Base-by-base conservation (phyloP, 2,329 filamentous ascomycete genomes). In the Xylariaceae sp. region DNA sequence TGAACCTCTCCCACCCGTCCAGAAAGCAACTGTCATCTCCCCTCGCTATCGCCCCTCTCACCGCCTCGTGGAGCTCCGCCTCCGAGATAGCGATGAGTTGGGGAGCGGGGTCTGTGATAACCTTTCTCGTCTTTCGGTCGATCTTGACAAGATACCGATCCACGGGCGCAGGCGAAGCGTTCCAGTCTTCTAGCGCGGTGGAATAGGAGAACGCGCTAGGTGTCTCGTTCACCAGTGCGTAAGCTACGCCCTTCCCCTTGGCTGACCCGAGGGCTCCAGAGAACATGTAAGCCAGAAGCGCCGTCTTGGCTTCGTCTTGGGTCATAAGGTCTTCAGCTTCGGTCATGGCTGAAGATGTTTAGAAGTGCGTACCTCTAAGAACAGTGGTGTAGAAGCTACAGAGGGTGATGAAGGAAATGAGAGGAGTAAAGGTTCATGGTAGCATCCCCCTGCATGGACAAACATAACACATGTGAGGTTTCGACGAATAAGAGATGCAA, bases 241-340 rank as follows among this genome's bases (percentile, higher is more conserved):
- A 50, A n/a, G 29, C 29, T 7, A 47, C 44, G 8, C 32, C 40
- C 30, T 42, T 41, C 13, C 47, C 46, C 26, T 50, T 43, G 2
- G 41, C 15, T 11, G 47, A 26, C 34, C 47, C 47, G 31, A 51
- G 42, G 18, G 38, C 45, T 38, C 47, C 45, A 2, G 47, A 50
- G 33, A 43, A 51, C n/a, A 39, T 23, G 18, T 31, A 43, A 30
- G 36, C 31, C 16, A 39, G 29, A 29, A 39, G 40, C 13, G 31
- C 27, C 13, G 40, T 34, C 9, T 13, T 17, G 31, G 34, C 40
- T 13, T 42, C 34, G 13, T 37, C 28, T 31, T 37, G 28, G 5
- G 35, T 37, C 12, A 36, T 16, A 18, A 36, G 9, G 7, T 1
- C 27, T 9, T 36, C 18, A 17, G n/a, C n/a, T n/a, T n/a, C n/a